Base-by-base conservation (phyloP, 2,329 filamentous ascomycete genomes). In the Apiospora malaysiana region DNA sequence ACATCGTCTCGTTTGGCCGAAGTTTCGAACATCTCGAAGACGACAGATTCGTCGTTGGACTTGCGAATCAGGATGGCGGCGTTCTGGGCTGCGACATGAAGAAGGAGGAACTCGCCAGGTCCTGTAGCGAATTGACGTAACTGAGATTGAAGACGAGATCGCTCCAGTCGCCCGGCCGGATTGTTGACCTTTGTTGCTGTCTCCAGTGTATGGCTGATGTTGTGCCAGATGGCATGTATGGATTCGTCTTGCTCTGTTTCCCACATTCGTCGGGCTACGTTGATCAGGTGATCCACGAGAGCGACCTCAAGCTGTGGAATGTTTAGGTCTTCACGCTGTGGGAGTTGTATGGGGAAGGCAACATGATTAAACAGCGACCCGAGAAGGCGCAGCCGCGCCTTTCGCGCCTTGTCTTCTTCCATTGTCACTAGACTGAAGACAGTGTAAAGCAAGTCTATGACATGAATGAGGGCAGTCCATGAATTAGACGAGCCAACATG, bases 11-110 rank as follows among this genome's bases (percentile, higher is more conserved):
- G 85, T 1, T 76, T 72, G 0, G 89, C 79, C 0, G 88, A 89
- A 0, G 85, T 80, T 76, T 91, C 89, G 71, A 91, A 91, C 0
- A 82, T 81, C 77, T 91, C 89, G 67, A 91, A 87, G 0, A 87
- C 69, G 5, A 89, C 78, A 12, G 27, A 3, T 25, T 59, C 8
- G 18, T 18, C 56, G 9, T 12, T 21, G 56, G 40, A n/a, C n/a
- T 43, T 75, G 66, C 73, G 69, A 21, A 77, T 69, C 8, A 74
- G 32, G 16, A 77, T 68, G 0, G 74, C 75, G 3, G 75, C 75
- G 49, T 77, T 77, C 67, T 77, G 75, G 8, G 71, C 68, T 4
- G 71, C 72, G 1, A 76, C 63, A 42, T 75, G 72, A 14, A 77
- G 72, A n/a, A 77, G 71, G 21, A 77, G 21, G 16, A 76, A 45